Evolutionary conservation across 352 stramenopile species (phyloP).

Genomic region (Halophytophthora polymorphica): DNA sequence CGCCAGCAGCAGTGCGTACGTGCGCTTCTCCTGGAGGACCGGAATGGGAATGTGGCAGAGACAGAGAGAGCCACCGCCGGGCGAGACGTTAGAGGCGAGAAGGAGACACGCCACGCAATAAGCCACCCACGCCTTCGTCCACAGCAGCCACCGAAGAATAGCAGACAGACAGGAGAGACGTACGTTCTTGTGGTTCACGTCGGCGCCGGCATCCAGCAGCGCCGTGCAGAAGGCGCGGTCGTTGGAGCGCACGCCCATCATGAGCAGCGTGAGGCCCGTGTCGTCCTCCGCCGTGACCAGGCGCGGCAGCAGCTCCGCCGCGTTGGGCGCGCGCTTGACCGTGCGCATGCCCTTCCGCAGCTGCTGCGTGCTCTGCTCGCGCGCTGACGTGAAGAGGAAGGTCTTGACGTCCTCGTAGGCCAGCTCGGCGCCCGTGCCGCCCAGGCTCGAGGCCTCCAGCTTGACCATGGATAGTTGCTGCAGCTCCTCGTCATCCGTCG

Average conservation of each 20-base stretch:
- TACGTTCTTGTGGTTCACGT: slow-evolving; percentile 83
- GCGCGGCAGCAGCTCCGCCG: slow-evolving; percentile 42
- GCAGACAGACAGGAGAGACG: slow-evolving; percentile 11
- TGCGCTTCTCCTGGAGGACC: slow-evolving; percentile 65
- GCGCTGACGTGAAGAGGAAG: slow-evolving; percentile 58
- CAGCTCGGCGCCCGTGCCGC: slow-evolving; percentile 33
- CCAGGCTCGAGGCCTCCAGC: slow-evolving; percentile 21
- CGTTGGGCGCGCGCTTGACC: slow-evolving; percentile 48
- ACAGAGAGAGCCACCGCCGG: slow-evolving; percentile 4
- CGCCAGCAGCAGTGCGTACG: slow-evolving; percentile 74
- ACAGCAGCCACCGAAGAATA: slow-evolving; percentile 1
- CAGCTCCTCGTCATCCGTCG: slow-evolving; percentile 76
- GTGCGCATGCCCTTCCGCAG: slow-evolving; percentile 64
- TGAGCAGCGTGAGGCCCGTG: slow-evolving; percentile 77
- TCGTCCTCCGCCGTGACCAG: slow-evolving; percentile 68
- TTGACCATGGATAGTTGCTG: slow-evolving; percentile 65
- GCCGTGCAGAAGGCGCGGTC: slow-evolving; percentile 52
- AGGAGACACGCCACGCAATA: neutral
- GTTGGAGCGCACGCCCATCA: slow-evolving; percentile 74
- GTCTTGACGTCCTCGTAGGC: slow-evolving; percentile 58
- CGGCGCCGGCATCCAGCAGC: slow-evolving; percentile 63
- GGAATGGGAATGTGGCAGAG: slow-evolving; percentile 5
- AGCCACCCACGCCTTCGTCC: neutral
- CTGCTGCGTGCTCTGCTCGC: slow-evolving; percentile 42
- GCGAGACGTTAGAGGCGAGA: too few species aligned